Evolutionary conservation across 2,329 filamentous ascomycete genomes (phyloP).

Genomic region (Metarhizium robertsii): DNA sequence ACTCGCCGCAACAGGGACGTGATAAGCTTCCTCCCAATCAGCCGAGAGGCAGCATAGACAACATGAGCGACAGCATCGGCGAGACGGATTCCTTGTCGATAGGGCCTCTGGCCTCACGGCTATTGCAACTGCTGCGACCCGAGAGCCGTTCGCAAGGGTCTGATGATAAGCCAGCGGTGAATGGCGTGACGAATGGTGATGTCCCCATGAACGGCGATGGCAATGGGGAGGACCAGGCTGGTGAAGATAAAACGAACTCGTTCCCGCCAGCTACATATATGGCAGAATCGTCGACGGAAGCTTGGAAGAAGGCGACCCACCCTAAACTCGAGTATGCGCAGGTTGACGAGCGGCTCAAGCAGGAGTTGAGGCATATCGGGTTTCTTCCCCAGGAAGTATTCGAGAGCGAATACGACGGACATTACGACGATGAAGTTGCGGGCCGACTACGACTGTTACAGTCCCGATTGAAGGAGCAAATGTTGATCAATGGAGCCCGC

Average conservation of each 20-base stretch:
- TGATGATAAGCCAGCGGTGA: conserved; percentile 48
- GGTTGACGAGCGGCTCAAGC: conserved; percentile 83
- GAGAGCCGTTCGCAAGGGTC: conserved; percentile 50
- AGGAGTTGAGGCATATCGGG: conserved; percentile 84
- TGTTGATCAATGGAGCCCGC: conserved; percentile 81
- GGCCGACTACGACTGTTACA: conserved; percentile 83
- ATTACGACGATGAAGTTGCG: conserved; percentile 90
- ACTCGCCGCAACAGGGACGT: conserved; percentile 50
- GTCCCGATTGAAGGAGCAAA: conserved; percentile 69
- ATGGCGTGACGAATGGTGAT: conserved; percentile 45
- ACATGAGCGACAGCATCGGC: conserved; percentile 75
- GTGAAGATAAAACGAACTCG: conserved; percentile 27
- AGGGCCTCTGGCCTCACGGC: conserved; percentile 72
- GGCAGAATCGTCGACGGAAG: conserved; percentile 63
- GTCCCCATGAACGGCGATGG: conserved; percentile 42
- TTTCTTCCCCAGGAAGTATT: conserved; percentile 61
- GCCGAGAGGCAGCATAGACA: conserved; percentile 74
- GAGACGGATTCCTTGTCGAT: conserved; percentile 86
- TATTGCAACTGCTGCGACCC: conserved; percentile 73
- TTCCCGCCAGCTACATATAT: conserved; percentile 68
- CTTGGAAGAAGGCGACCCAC: conserved; percentile 70
- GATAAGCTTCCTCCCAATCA: conserved; percentile 71
- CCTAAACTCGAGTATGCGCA: conserved; percentile 74
- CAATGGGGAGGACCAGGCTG: conserved; percentile 22
- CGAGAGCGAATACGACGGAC: conserved; percentile 72